phyloP scores from a whole-genome alignment of 768 basidiomycete species.

The Tricholoma furcatifolium region DNA sequence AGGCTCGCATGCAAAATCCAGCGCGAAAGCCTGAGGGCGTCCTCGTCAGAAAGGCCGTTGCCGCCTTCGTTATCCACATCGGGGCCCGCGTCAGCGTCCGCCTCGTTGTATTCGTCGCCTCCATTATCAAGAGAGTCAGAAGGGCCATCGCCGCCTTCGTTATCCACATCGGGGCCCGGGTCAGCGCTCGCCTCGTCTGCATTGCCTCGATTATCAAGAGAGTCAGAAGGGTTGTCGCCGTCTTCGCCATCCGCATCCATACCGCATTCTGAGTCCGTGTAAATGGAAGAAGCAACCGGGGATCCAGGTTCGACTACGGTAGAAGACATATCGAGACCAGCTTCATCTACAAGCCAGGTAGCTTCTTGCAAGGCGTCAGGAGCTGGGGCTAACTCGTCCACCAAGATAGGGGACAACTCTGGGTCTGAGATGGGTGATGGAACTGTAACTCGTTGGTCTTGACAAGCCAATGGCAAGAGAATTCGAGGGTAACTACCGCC shows the following conservation, averaged over 20 bases:
- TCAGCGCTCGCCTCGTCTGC: not conserved
- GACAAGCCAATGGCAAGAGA: constrained; percentile 3
- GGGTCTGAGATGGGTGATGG: no score
- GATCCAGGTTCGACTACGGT: no score
- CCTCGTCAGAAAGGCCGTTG: not conserved
- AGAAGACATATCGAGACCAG: no score
- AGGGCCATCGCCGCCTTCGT: not conserved
- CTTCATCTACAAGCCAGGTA: no score
- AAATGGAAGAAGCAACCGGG: no score
- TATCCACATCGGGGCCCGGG: not conserved
- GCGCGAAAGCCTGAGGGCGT: not conserved
- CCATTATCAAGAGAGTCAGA: not conserved
- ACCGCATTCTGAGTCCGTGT: no score
- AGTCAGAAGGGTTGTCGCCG: not conserved
- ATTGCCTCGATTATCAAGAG: not conserved
- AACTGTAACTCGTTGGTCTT: not conserved
- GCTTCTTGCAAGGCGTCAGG: no score
- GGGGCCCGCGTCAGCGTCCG: not conserved
- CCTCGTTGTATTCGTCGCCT: not conserved
- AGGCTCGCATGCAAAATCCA: no score
- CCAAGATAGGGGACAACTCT: not conserved
- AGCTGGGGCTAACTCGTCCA: not conserved
- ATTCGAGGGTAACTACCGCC: constrained; percentile 14
- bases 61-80: not conserved
- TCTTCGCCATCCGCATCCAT: no score